These are phyloP conservation scores for Stachybotrys echinatus DNA, from an alignment of 2,329 filamentous ascomycete species.

Conservation along the genomic window DNA sequence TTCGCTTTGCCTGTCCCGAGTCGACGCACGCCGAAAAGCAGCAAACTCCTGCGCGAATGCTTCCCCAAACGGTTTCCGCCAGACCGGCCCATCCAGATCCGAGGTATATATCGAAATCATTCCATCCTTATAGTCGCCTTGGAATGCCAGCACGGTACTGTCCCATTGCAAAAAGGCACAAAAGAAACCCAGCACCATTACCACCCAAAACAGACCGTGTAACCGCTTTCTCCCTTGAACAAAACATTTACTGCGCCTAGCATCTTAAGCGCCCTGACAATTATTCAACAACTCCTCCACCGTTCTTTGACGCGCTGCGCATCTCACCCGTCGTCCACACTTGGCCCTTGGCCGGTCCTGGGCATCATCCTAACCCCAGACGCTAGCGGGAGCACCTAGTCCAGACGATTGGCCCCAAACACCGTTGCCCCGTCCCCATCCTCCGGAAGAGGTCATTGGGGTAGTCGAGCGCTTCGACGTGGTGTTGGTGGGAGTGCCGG, in stretches of 20 bases:
- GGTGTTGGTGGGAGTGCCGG: constrained; percentile 45
- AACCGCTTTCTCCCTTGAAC: too few relatives aligned
- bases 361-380: constrained; percentile 67
- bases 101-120: background rate
- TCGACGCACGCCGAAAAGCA: constrained; percentile 1
- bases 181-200: background rate
- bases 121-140: constrained; percentile 1
- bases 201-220: background rate
- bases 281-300: too few relatives aligned
- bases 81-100: constrained; percentile 1
- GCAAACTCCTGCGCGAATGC: constrained; percentile 1
- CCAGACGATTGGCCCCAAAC: constrained; percentile 82
- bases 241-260: too few relatives aligned
- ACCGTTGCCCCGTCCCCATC: constrained; percentile 75
- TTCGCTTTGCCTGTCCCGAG: background rate
- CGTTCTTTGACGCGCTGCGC: too few relatives aligned
- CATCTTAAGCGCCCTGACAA: too few relatives aligned
- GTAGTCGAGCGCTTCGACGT: constrained; percentile 78
- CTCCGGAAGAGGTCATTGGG: constrained; percentile 80
- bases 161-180: background rate
- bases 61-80: background rate
- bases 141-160: background rate
- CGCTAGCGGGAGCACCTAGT: constrained; percentile 83
- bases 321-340: too few relatives aligned
- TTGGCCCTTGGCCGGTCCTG: too few relatives aligned